These are phyloP conservation scores for Sparassis latifolia DNA, from an alignment of 1,284 basidiomycete genomes.

Conservation along the genomic window DNA sequence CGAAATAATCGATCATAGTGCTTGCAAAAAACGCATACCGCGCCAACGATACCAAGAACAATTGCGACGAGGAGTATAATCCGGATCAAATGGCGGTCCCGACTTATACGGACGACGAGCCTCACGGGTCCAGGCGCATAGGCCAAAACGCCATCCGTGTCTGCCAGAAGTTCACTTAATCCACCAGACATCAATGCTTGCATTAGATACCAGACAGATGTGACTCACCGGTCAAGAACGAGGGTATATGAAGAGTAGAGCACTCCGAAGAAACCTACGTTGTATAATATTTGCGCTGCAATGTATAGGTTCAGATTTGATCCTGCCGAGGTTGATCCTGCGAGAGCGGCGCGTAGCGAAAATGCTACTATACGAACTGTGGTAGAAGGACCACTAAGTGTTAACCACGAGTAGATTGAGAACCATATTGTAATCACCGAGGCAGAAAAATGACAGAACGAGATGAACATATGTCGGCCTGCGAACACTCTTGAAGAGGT, in stretches of 20 bases:
- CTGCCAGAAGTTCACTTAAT: constrained; percentile 2
- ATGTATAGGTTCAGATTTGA: constrained; percentile 19
- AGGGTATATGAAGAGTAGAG: constrained; percentile 29
- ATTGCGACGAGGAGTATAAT: constrained; percentile 29
- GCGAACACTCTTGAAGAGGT: constrained; percentile 29
- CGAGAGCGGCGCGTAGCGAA: constrained; percentile 24
- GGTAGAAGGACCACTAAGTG: background rate
- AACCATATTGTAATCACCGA: constrained; percentile 27
- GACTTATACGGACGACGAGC: constrained; percentile 25
- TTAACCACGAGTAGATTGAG: background rate
- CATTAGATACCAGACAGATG: constrained; percentile 9
- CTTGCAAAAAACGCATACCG: constrained; percentile 9
- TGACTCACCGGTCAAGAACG: constrained; percentile 25
- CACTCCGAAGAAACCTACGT: constrained; percentile 29
- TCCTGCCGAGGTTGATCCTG: constrained; percentile 17
- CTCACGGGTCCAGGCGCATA: constrained; percentile 7
- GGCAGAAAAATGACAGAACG: constrained; percentile 37
- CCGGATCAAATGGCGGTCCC: constrained; percentile 28
- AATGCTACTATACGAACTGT: constrained; percentile 27
- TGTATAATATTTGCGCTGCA: constrained; percentile 26
- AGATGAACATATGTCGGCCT: constrained; percentile 36
- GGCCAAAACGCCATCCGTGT: constrained; percentile 14
- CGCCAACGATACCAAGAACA: constrained; percentile 32
- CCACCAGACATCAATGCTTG: background rate
- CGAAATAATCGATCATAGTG: too few species aligned